Evolutionary conservation across 805 yeast species (phyloP).

Genomic region (Nakazawaea ernobii): DNA sequence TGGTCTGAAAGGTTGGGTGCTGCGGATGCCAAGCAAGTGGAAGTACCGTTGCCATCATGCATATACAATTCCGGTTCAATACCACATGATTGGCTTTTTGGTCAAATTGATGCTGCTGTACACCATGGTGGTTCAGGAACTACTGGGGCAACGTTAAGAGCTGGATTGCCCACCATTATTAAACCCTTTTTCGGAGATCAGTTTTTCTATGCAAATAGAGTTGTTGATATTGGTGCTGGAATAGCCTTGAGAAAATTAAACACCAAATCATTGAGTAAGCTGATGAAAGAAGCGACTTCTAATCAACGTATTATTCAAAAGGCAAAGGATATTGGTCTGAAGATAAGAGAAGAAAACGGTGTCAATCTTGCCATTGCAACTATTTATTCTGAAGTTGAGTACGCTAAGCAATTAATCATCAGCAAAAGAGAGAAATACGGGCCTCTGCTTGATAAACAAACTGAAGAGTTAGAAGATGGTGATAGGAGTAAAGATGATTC

Average conservation of each 20-base stretch:
- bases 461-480: conserved; percentile 13
- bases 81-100: conserved; percentile 95
- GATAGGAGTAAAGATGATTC: conserved; percentile 11
- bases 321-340: conserved; percentile 58
- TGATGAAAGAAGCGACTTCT: conserved; percentile 62
- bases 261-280: conserved; percentile 54
- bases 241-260: conserved; percentile 64
- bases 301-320: conserved; percentile 61
- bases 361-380: conserved; percentile 68
- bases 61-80: conserved; percentile 65
- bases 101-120: conserved; percentile 85
- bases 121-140: conserved; percentile 98
- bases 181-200: conserved; percentile 98
- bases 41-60: conserved; percentile 54
- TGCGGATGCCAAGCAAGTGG: conserved; percentile 26
- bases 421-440: conserved; percentile 32
- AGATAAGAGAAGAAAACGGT: conserved; percentile 72
- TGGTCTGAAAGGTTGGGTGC: conserved; percentile 77
- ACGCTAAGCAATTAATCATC: conserved; percentile 55
- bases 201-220: conserved; percentile 81
- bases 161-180: conserved; percentile 84
- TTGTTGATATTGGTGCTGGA: conserved; percentile 89
- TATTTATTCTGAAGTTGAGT: conserved; percentile 76
- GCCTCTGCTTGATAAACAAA: conserved; percentile 12
- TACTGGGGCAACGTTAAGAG: conserved; percentile 84